These are phyloP conservation scores for Lenwebbia sp. DNA, from an alignment of 345 rosid species.

Conservation along the genomic window DNA sequence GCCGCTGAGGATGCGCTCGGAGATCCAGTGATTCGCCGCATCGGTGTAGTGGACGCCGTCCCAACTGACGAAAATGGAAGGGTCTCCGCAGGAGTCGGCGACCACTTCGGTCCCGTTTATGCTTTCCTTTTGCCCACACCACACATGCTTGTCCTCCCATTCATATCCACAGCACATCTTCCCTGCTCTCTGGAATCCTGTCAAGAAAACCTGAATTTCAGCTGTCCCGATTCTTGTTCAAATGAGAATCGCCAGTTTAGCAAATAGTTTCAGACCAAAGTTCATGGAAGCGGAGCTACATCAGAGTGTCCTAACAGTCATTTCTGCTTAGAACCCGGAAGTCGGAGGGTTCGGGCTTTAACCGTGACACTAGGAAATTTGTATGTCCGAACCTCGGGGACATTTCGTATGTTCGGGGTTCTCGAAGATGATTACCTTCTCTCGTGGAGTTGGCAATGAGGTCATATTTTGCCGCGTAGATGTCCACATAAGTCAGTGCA, in stretches of 20 bases:
- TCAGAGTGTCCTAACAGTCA: not conserved
- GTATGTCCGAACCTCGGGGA: too few species aligned
- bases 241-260: not conserved
- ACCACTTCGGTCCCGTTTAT: constrained; percentile 26
- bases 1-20: constrained; percentile 45
- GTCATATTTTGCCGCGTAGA: constrained; percentile 52
- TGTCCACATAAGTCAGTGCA: constrained; percentile 60
- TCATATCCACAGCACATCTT: constrained; percentile 57
- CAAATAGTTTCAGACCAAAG: not conserved
- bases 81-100: constrained; percentile 41
- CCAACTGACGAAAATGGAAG: constrained; percentile 31
- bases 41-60: constrained; percentile 47
- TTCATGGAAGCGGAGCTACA: not conserved
- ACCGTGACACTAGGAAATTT: not conserved
- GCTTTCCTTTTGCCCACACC: constrained; percentile 18
- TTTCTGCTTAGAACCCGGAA: not conserved
- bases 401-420: not conserved
- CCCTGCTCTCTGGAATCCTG: constrained; percentile 31
- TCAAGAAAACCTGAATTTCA: not conserved
- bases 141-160: too few species aligned
- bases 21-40: constrained; percentile 60
- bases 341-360: not conserved
- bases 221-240: not conserved
- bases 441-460: constrained; percentile 45
- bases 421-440: constrained; percentile 23